These are phyloP conservation scores for Pelargonium cotyledonis DNA, from an alignment of 441 rosid genomes.

Conservation along the genomic window DNA sequence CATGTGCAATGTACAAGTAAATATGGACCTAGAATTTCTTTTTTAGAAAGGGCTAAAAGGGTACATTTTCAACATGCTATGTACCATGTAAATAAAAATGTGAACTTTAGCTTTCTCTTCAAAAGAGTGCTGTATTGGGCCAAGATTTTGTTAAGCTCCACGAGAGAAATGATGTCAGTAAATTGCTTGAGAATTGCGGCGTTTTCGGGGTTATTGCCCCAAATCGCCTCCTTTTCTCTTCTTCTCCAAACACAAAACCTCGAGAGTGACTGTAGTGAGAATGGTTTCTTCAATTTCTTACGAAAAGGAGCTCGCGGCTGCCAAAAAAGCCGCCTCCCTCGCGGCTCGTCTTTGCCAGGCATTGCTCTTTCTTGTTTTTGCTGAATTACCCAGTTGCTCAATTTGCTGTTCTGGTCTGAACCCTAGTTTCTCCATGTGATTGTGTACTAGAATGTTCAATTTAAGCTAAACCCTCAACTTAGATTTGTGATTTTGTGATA, in stretches of 20 bases:
- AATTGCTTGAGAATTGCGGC: constrained; percentile 1
- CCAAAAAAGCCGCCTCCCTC: constrained; percentile 76
- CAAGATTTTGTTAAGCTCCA: no score
- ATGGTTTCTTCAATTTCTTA: constrained; percentile 44
- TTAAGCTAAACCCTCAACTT: not conserved
- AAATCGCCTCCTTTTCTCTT: constrained; percentile 7
- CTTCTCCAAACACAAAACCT: constrained; percentile 12
- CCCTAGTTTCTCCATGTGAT: constrained; percentile 12
- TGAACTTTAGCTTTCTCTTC: no score
- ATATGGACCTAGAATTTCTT: no score
- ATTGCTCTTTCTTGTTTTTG: not conserved
- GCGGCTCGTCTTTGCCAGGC: constrained; percentile 94
- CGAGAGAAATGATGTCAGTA: no score
- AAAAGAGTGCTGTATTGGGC: no score
- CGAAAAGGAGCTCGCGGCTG: constrained; percentile 71
- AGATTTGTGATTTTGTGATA: not conserved
- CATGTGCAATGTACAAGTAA: no score
- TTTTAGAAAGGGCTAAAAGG: no score
- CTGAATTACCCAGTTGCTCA: not conserved
- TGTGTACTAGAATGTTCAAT: not conserved
- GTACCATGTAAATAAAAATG: no score
- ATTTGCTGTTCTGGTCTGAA: constrained; percentile 17
- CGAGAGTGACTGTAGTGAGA: constrained; percentile 15
- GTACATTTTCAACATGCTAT: no score
- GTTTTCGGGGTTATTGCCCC: not conserved